Conservation (phyloP, 106 monocot genomes). For the Agapanthus africanus region DNA sequence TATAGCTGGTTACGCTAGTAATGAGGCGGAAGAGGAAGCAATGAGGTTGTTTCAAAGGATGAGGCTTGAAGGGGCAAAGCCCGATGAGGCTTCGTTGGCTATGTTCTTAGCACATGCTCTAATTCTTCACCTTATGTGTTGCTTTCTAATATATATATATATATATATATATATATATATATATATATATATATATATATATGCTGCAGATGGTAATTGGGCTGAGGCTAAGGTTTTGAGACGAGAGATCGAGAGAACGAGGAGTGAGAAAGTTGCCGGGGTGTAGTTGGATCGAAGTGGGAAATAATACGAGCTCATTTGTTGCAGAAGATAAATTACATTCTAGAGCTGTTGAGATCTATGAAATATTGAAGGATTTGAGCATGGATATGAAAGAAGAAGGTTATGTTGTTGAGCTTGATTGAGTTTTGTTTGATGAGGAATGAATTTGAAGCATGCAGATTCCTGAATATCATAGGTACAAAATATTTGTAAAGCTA, state of each 20-base stretch:
- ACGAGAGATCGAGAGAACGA: constrained; percentile 34
- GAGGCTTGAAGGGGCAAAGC: constrained; percentile 22
- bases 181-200: too few relatives aligned
- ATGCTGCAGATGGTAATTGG: constrained; percentile 52
- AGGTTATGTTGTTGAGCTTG: constrained; percentile 17
- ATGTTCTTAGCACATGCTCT: constrained; percentile 42
- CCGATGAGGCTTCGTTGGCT: constrained; percentile 48
- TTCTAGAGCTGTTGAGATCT: constrained; percentile 25
- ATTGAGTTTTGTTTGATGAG: constrained; percentile 17
- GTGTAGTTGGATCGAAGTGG: constrained; percentile 64
- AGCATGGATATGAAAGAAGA: constrained; percentile 30
- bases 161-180: too few relatives aligned
- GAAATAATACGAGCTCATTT: constrained; percentile 44
- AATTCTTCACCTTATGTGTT: constrained; percentile 53
- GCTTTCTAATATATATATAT: too few relatives aligned
- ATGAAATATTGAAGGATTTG: constrained; percentile 28
- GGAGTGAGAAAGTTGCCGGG: constrained; percentile 60
- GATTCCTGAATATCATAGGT: too few relatives aligned
- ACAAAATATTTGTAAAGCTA: too few relatives aligned
- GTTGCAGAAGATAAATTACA: constrained; percentile 56
- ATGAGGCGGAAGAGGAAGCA: constrained; percentile 34
- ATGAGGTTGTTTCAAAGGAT: constrained; percentile 34
- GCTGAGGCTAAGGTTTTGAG: constrained; percentile 38
- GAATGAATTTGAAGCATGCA: constrained; percentile 12
- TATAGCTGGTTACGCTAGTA: constrained; percentile 36